Conservation (phyloP, 257 asterid species). For the Primulina eburnea region DNA sequence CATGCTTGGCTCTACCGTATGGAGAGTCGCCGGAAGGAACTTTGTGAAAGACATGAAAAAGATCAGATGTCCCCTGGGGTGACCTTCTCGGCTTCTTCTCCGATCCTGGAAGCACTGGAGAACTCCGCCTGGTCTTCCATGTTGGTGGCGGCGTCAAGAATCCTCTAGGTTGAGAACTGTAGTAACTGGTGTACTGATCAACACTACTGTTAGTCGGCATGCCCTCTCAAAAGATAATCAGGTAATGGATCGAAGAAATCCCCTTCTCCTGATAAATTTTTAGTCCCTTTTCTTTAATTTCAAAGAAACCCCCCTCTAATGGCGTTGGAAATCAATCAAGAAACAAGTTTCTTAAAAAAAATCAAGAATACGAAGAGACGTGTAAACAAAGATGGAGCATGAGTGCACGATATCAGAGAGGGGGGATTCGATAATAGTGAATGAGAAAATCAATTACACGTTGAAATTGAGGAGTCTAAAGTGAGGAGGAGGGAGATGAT, state of each 20-base stretch:
- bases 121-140: conserved; percentile 33
- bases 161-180: conserved; percentile 38
- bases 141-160: conserved; percentile 80
- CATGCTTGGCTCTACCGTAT: conserved; percentile 80
- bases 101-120: conserved; percentile 45
- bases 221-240: neutral
- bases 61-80: conserved; percentile 30
- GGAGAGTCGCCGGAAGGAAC: conserved; percentile 91
- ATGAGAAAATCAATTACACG: neutral
- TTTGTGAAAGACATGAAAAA: conserved; percentile 65
- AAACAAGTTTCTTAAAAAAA: conserved; percentile 8
- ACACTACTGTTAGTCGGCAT: conserved; percentile 29
- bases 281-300: conserved; percentile 9
- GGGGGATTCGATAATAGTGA: neutral
- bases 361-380: neutral
- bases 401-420: conserved; percentile 1
- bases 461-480: conserved; percentile 1
- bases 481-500: neutral
- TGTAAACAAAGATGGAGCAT: neutral
- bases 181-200: conserved; percentile 18
- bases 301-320: neutral
- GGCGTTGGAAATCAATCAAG: conserved; percentile 4
- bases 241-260: neutral
- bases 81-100: conserved; percentile 50
- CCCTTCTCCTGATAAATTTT: conserved; percentile 4